A percentile compares a stretch with the other conserved stretches of the same genome.
Conservation (phyloP, 441 rosid species). For the Adansonia madagascariensis region DNA sequence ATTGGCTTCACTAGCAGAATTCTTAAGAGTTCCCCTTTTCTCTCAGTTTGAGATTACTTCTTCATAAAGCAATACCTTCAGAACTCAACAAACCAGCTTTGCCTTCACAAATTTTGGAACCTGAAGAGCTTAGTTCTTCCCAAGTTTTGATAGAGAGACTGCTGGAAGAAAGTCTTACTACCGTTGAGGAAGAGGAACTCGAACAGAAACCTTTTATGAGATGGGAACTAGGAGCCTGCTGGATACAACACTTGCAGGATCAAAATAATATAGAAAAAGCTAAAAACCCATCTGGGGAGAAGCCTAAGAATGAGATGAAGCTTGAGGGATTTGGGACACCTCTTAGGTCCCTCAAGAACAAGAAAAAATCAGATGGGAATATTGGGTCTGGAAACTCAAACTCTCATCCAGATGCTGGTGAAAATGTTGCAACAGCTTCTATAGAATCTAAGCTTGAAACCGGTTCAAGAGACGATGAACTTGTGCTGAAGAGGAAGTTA, state of each 20-base stretch:
- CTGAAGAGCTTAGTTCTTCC: slow-evolving; percentile 66
- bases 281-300: slow-evolving; percentile 66
- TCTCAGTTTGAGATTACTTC: slow-evolving; percentile 70
- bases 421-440: slow-evolving; percentile 46
- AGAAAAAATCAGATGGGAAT: slow-evolving; percentile 65
- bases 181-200: slow-evolving; percentile 61
- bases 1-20: slow-evolving; percentile 23
- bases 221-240: slow-evolving; percentile 86
- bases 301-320: slow-evolving; percentile 82
- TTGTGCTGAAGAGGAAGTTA: slow-evolving; percentile 52
- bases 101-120: slow-evolving; percentile 51
- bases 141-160: slow-evolving; percentile 58
- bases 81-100: slow-evolving; percentile 54
- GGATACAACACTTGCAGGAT: slow-evolving; percentile 79
- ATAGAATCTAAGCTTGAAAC: slow-evolving; percentile 52
- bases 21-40: slow-evolving; percentile 33
- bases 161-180: slow-evolving; percentile 63
- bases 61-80: slow-evolving; percentile 52
- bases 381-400: slow-evolving; percentile 46
- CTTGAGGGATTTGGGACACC: slow-evolving; percentile 98
- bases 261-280: slow-evolving; percentile 75
- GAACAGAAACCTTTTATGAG: slow-evolving; percentile 53
- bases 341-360: slow-evolving; percentile 82
- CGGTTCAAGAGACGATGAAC: slow-evolving; percentile 47
- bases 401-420: slow-evolving; percentile 47